These are phyloP conservation scores for Lasiodiplodia gonubiensis DNA, from an alignment of 2,329 filamentous ascomycete species.

Conservation along the genomic window DNA sequence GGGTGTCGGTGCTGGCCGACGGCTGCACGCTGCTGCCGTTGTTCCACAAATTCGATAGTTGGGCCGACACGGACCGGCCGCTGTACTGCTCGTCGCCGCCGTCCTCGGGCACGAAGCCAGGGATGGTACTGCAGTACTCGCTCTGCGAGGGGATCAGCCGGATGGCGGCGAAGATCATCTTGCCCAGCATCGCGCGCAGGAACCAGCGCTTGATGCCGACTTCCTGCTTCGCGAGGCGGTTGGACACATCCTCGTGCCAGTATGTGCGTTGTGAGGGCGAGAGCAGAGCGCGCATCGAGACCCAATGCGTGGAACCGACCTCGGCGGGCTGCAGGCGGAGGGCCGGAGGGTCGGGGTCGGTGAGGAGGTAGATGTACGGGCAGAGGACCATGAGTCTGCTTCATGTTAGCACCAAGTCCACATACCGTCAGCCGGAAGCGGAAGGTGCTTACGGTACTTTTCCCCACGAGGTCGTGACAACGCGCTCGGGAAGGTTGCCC, in stretches of 20 bases:
- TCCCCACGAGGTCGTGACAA: constrained; percentile 71
- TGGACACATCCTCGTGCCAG: constrained; percentile 68
- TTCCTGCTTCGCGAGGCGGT: constrained; percentile 63
- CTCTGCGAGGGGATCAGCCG: constrained; percentile 66
- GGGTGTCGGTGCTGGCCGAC: constrained; percentile 44
- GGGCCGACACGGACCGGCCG: neutral
- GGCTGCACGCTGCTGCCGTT: constrained; percentile 39
- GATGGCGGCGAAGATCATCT: constrained; percentile 72
- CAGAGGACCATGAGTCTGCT: constrained; percentile 70
- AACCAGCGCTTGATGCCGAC: constrained; percentile 61
- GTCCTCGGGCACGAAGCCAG: constrained; percentile 53
- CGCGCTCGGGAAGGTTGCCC: constrained; percentile 68
- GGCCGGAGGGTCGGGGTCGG: constrained; percentile 60
- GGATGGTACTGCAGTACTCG: constrained; percentile 60
- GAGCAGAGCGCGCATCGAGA: constrained; percentile 67
- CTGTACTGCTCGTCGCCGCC: constrained; percentile 27
- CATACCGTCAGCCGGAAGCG: too few relatives aligned
- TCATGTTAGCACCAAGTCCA: neutral
- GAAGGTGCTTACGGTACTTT: constrained; percentile 60
- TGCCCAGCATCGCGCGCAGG: constrained; percentile 63
- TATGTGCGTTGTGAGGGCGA: constrained; percentile 64
- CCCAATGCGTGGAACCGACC: constrained; percentile 73
- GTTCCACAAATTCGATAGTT: constrained; percentile 29
- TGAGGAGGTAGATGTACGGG: constrained; percentile 70
- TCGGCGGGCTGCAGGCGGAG: constrained; percentile 70